phyloP scores from a whole-genome alignment of 371 early-diverging fungal genomes.

The Apophysomyces variabilis region DNA sequence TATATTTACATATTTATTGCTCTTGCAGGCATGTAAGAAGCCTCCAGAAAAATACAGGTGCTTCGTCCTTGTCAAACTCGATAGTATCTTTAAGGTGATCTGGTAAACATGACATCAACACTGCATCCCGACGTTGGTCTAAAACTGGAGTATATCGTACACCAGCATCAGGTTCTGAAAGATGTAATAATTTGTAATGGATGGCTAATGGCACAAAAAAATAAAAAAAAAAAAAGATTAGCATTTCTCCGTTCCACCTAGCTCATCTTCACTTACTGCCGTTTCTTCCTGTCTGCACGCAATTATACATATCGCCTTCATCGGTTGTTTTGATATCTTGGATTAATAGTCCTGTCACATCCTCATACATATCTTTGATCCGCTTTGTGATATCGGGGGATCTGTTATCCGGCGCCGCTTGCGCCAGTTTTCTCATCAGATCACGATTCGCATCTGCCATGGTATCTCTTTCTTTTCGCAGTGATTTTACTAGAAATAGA shows the following conservation, averaged over 20 bases:
- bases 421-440: background rate
- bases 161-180: constrained; percentile 8
- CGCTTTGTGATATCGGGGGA: background rate
- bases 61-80: constrained; percentile 22
- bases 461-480: background rate
- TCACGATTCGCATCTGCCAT: constrained; percentile 10
- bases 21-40: constrained; percentile 6
- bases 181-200: constrained; percentile 28
- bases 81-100: constrained; percentile 19
- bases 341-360: constrained; percentile 21
- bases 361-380: constrained; percentile 21
- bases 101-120: constrained; percentile 20
- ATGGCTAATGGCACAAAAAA: constrained; percentile 15
- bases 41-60: constrained; percentile 20
- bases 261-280: constrained; percentile 23
- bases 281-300: constrained; percentile 24
- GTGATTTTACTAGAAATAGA: background rate
- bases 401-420: background rate
- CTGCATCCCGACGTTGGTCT: constrained; percentile 20
- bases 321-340: constrained; percentile 18
- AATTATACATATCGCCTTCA: constrained; percentile 22
- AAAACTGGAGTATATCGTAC: constrained; percentile 26
- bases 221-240: background rate
- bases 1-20: background rate
- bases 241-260: too few relatives aligned